Percentiles rank a stretch among this genome's conserved stretches.
Conservation (phyloP, 345 rosid species). For the Dipteronia dyeriana region DNA sequence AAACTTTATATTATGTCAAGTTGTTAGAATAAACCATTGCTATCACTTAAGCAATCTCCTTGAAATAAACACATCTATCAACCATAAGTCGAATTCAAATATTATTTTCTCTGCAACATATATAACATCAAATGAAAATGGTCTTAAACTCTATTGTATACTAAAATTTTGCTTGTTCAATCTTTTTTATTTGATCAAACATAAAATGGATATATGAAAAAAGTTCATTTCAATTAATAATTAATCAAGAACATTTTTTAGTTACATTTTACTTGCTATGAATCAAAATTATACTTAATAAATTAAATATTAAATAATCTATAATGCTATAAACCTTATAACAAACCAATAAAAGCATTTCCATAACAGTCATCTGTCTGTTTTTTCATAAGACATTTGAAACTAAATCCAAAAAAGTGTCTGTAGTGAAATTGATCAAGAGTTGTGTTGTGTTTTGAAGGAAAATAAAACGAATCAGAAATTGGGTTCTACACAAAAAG, state of each 20-base stretch:
- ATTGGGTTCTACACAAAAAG: slow-evolving; percentile 38
- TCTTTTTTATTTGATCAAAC: neutral
- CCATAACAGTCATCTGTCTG: slow-evolving; percentile 33
- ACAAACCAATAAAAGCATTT: no score
- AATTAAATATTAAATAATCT: no score
- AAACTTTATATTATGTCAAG: neutral
- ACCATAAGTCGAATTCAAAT: slow-evolving; percentile 81
- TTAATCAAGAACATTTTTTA: no score
- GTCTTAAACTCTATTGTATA: slow-evolving; percentile 2
- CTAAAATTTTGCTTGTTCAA: neutral
- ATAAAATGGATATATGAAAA: neutral
- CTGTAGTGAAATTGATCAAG: slow-evolving; percentile 45
- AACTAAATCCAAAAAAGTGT: slow-evolving; percentile 25
- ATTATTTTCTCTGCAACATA: slow-evolving; percentile 73
- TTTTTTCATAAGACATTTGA: slow-evolving; percentile 28
- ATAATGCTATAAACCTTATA: no score
- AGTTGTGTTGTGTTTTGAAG: slow-evolving; percentile 43
- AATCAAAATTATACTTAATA: no score
- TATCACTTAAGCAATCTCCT: slow-evolving; percentile 82
- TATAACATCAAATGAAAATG: neutral
- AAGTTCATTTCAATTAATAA: no score
- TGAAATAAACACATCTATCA: slow-evolving; percentile 84
- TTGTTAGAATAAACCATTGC: slow-evolving; percentile 57
- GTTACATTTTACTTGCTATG: no score
- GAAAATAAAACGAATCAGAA: slow-evolving; percentile 43